Evolutionary conservation across 139 green algal genomes (phyloP).

Genomic region (Chlamydomonas sp.): DNA sequence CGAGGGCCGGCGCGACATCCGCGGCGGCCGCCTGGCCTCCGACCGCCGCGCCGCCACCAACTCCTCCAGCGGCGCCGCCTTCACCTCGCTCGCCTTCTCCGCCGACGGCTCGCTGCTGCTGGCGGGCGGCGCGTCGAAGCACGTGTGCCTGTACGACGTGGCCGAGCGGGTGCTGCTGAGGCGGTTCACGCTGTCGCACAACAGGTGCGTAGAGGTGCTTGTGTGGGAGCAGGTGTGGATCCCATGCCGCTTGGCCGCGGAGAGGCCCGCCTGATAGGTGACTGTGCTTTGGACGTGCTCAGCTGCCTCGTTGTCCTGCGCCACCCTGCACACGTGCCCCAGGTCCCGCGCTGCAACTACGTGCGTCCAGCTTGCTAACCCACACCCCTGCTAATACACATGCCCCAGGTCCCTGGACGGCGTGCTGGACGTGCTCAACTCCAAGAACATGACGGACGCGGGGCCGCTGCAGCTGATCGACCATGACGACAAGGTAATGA

Average conservation of each 20-base stretch:
- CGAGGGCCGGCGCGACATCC: slow-evolving; percentile 90
- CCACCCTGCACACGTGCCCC: no score
- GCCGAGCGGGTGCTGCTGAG: slow-evolving; percentile 90
- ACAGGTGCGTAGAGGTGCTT: not conserved
- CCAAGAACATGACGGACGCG: slow-evolving; percentile 90
- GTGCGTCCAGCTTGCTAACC: no score
- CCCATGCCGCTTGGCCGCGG: no score
- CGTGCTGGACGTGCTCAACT: slow-evolving; percentile 94
- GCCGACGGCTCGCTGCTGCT: slow-evolving; percentile 92
- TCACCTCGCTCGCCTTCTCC: slow-evolving; percentile 89
- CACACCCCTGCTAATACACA: no score
- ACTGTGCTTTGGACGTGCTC: no score
- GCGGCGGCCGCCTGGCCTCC: slow-evolving; percentile 72
- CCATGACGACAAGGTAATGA: slow-evolving; percentile 54
- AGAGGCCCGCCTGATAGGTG: no score
- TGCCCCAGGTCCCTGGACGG: slow-evolving; percentile 85
- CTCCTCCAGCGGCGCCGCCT: slow-evolving; percentile 74
- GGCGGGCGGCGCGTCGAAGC: slow-evolving; percentile 78
- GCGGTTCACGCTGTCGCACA: slow-evolving; percentile 76
- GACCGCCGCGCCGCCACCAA: slow-evolving; percentile 83
- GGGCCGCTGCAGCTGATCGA: slow-evolving; percentile 89
- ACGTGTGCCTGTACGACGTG: slow-evolving; percentile 97
- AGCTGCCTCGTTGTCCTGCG: no score
- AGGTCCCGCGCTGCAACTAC: no score
- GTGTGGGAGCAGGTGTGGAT: not conserved